Percentiles rank a stretch among this genome's conserved stretches.
Conservation (phyloP, 2,329 filamentous ascomycete species). For the Fusarium sp. region DNA sequence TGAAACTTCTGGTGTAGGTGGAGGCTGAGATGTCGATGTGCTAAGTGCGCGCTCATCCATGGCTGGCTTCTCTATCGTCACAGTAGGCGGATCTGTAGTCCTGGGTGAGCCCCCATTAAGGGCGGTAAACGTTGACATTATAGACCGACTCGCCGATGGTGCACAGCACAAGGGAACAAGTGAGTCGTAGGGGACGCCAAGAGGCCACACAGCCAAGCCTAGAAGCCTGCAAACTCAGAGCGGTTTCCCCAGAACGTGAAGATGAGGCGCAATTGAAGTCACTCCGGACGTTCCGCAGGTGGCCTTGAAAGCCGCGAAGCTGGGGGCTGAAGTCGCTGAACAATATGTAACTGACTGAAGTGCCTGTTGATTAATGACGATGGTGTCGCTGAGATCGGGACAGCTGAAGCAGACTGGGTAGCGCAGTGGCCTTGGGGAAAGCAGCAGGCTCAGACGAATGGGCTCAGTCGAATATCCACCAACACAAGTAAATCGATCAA, state of each 20-base stretch:
- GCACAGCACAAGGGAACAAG: neutral
- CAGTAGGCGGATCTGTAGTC: conserved; percentile 47
- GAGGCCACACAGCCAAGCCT: neutral
- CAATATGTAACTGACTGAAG: neutral
- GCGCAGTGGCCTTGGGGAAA: conserved; percentile 7
- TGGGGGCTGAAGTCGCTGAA: neutral
- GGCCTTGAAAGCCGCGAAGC: conserved; percentile 13
- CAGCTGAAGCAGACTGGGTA: neutral
- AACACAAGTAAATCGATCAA: neutral
- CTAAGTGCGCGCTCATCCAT: conserved; percentile 47
- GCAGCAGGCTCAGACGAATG: conserved; percentile 4
- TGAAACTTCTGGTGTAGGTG: conserved; percentile 41
- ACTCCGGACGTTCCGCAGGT: conserved; percentile 29
- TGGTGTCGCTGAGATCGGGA: neutral
- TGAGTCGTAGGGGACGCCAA: neutral
- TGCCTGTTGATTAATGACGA: conserved; percentile 1
- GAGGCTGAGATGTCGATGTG: conserved; percentile 37
- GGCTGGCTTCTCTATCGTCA: conserved; percentile 44
- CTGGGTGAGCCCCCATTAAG: conserved; percentile 62
- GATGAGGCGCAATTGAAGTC: conserved; percentile 11
- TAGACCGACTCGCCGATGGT: conserved; percentile 1
- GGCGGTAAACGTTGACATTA: conserved; percentile 62
- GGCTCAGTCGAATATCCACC: conserved; percentile 1
- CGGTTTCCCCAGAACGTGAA: neutral
- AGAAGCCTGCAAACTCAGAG: neutral